Base-by-base conservation (phyloP, 2,329 filamentous ascomycete species). In the Alternaria incomplexa region DNA sequence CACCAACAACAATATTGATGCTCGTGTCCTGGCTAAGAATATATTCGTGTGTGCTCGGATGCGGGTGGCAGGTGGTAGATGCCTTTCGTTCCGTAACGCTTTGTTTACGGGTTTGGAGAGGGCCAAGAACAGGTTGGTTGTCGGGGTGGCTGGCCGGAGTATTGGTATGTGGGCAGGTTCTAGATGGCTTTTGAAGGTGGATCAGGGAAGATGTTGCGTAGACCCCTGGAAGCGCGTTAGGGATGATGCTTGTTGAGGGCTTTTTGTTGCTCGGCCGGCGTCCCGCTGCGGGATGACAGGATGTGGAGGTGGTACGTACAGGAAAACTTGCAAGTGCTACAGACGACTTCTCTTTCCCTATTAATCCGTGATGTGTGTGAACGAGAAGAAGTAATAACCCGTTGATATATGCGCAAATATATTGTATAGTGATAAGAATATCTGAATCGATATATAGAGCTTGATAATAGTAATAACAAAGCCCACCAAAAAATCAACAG, bases 181-280 rank as follows among this genome's bases (percentile, higher is more conserved):
- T 23, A 25, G 48, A 52, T 40, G 40, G 40, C 40, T 43, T 56
- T 46, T 46, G 23, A 45, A n/a, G 25, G 53, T 40, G 23, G 13
- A 26, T 30, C 17, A 11, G 20, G 48, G 20, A 52, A 36, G 30
- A 52, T 40, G 36, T 56, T 56, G 53, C 53, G 43, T 56, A 28
- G 36, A 56, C 53, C 53, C 40, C 40, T 56, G 40, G 28, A 12
- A 17, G 15, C 6, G 23, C 26, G 45, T 43, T 57, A 57, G 45
- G 45, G 55, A 57, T 57, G 13, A 57, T 57, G 55, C 55, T 48
- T 57, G 59, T 54, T 26, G 15, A 43, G 36, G 36, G 52, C 52
- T 44, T 54, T 52, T 52, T 40, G 48, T 11, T 25, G 48, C 48
- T 52, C 48, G 30, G 48, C 48, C 48, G 30, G 30, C 15, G 10